Evolutionary conservation across 305 asterid species (phyloP).

Genomic region (Rubia peregrina): DNA sequence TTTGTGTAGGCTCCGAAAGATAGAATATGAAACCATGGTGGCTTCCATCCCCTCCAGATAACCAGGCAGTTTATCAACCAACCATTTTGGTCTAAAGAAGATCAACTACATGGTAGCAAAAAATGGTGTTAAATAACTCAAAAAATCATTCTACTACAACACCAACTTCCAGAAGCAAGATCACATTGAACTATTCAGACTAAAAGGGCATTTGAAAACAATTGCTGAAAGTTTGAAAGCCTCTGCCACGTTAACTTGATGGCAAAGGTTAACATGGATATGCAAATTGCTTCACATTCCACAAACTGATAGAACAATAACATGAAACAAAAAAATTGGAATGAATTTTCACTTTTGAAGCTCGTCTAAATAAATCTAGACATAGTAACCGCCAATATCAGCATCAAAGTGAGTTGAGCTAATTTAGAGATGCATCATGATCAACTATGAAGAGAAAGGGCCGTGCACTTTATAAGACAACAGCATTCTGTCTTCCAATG

Average conservation of each 20-base stretch:
- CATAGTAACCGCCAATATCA: background rate
- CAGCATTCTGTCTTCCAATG: too few relatives aligned
- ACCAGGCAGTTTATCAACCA: conserved; percentile 68
- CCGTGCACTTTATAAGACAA: too few relatives aligned
- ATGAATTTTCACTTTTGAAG: background rate
- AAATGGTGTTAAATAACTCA: background rate
- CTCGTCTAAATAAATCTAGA: background rate
- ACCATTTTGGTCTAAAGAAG: conserved; percentile 60
- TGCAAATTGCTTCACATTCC: background rate
- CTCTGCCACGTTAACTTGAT: too few relatives aligned
- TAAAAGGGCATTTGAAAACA: background rate
- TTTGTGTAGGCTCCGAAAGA: background rate
- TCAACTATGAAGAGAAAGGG: background rate
- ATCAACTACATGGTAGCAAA: conserved; percentile 44
- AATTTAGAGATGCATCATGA: too few relatives aligned
- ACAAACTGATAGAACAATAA: background rate
- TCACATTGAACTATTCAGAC: background rate
- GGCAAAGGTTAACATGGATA: background rate
- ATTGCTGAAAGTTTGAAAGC: too few relatives aligned
- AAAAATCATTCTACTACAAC: background rate
- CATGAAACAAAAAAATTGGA: background rate
- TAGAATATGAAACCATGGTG: conserved; percentile 26
- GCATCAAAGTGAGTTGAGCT: background rate
- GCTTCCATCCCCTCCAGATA: conserved; percentile 92
- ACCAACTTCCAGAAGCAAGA: background rate